phyloP scores from a whole-genome alignment of 257 asterid genomes.

The Parsonsia alboflavescens region DNA sequence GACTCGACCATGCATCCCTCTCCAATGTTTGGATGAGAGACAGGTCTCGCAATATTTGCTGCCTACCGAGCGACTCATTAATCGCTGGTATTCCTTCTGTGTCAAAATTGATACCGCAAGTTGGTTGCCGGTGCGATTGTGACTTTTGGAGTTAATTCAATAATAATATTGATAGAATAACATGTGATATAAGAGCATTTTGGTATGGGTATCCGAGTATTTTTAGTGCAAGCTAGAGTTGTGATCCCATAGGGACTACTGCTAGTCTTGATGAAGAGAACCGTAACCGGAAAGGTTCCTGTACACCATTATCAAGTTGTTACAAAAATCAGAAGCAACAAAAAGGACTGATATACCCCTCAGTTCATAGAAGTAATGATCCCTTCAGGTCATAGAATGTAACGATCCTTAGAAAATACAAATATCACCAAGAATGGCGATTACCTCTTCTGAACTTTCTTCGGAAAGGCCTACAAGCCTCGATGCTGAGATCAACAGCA shows the following conservation, averaged over 20 bases:
- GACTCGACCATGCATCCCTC: neutral
- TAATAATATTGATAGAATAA: too few species aligned
- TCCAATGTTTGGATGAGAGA: too few species aligned
- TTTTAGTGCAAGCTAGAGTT: neutral
- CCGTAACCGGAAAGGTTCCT: neutral
- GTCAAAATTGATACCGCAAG: neutral
- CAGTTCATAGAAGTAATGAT: slow-evolving; percentile 1
- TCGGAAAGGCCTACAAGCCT: slow-evolving; percentile 79
- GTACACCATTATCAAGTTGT: slow-evolving; percentile 15
- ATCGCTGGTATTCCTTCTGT: neutral
- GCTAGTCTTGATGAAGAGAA: neutral
- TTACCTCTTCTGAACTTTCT: slow-evolving; percentile 52
- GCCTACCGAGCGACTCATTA: neutral
- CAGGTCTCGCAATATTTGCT: too few species aligned
- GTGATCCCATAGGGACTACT: neutral
- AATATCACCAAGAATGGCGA: slow-evolving; percentile 65
- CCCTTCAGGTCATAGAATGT: neutral
- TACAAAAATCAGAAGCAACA: slow-evolving; percentile 14
- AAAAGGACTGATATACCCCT: neutral
- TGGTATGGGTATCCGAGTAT: too few species aligned
- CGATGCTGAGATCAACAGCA: slow-evolving; percentile 91
- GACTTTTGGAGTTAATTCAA: too few species aligned
- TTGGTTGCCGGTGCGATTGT: too few species aligned
- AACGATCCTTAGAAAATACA: neutral
- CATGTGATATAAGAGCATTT: too few species aligned